phyloP scores from a whole-genome alignment of 1,139 yeast species.

The Blastobotrys malaysiensis region DNA sequence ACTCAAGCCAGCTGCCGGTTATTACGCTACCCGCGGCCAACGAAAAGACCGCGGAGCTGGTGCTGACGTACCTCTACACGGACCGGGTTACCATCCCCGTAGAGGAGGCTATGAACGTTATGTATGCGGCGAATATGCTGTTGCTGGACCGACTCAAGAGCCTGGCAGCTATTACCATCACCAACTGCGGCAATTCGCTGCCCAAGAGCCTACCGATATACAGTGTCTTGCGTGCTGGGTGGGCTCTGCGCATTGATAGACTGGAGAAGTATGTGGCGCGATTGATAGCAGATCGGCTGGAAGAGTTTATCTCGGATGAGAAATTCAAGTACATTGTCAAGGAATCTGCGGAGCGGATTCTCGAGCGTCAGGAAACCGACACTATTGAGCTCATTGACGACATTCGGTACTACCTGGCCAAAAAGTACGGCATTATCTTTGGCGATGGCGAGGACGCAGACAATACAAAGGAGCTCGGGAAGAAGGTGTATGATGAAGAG shows the following conservation, averaged over 20 bases:
- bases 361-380: slow-evolving; percentile 63
- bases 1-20: slow-evolving; percentile 28
- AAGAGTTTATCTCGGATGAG: slow-evolving; percentile 34
- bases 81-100: slow-evolving; percentile 54
- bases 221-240: slow-evolving; percentile 57
- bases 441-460: slow-evolving; percentile 16
- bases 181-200: slow-evolving; percentile 31
- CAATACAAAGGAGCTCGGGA: slow-evolving; percentile 7
- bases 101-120: slow-evolving; percentile 47
- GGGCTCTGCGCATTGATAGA: slow-evolving; percentile 62
- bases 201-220: slow-evolving; percentile 37
- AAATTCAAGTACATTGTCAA: slow-evolving; percentile 39
- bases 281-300: slow-evolving; percentile 49
- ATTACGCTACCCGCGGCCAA: slow-evolving; percentile 39
- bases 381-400: slow-evolving; percentile 77
- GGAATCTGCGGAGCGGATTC: slow-evolving; percentile 55
- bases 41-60: slow-evolving; percentile 46
- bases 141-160: slow-evolving; percentile 59
- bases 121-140: slow-evolving; percentile 57
- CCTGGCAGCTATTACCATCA: slow-evolving; percentile 56
- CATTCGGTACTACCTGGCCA: slow-evolving; percentile 57
- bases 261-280: slow-evolving; percentile 61
- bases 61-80: slow-evolving; percentile 54
- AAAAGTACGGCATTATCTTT: slow-evolving; percentile 38
- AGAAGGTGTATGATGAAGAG: slow-evolving; percentile 13